phyloP scores from a whole-genome alignment of 2,329 filamentous ascomycete genomes.

The Penicillium sp. region DNA sequence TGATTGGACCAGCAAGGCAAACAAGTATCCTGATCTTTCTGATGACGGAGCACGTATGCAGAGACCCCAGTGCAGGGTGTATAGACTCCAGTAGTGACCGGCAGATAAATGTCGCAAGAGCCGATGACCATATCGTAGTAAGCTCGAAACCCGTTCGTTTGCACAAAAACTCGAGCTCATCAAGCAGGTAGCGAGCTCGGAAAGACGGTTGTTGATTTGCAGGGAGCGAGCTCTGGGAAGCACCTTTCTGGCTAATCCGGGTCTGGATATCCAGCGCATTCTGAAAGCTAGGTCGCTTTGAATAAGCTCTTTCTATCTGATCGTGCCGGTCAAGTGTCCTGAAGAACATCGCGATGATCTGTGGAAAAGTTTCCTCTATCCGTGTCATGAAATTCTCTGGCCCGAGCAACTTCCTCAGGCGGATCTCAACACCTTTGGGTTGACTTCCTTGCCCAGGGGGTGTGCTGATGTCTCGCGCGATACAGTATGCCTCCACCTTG shows the following conservation, averaged over 20 bases:
- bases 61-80: conserved; percentile 77
- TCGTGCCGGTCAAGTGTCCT: conserved; percentile 77
- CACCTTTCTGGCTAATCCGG: conserved; percentile 68
- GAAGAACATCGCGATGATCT: conserved; percentile 75
- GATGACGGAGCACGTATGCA: conserved; percentile 83
- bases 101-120: conserved; percentile 71
- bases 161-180: conserved; percentile 77
- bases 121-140: conserved; percentile 70
- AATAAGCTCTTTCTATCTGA: conserved; percentile 67
- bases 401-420: conserved; percentile 70
- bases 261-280: conserved; percentile 66
- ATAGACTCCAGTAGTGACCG: conserved; percentile 79
- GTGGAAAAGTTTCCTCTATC: conserved; percentile 70
- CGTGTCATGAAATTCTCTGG: conserved; percentile 63
- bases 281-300: conserved; percentile 58
- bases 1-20: conserved; percentile 71
- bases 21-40: conserved; percentile 83
- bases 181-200: conserved; percentile 71
- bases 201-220: conserved; percentile 86
- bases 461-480: conserved; percentile 69
- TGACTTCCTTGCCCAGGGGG: conserved; percentile 46
- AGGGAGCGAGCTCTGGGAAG: conserved; percentile 67
- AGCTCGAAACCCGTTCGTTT: conserved; percentile 67
- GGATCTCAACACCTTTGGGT: conserved; percentile 61
- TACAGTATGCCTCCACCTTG: conserved; percentile 78